A percentile compares a stretch with the other conserved stretches of the same genome.
phyloP scores from a whole-genome alignment of 345 rosid genomes.

The Brassica napus region Da-Ae NC_063436.1:4189501-4190000 shows the following conservation, averaged over 20 bases:
- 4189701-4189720: not conserved
- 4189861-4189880: not conserved
- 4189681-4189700: not conserved
- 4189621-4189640: constrained; percentile 28
- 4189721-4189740: constrained; percentile 24
- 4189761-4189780: too few species aligned
- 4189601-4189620: constrained; percentile 9
- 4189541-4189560: not conserved
- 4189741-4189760: not conserved
- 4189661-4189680: not conserved
- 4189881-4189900: too few species aligned
- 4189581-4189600: constrained; percentile 23
- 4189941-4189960: not conserved
- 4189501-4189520: not conserved
- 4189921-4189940: not conserved
- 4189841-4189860: constrained; percentile 25
- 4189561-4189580: constrained; percentile 26
- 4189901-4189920: too few species aligned
- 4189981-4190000: not conserved
- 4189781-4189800: not conserved
- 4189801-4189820: not conserved
- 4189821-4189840: constrained; percentile 7
- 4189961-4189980: not conserved
- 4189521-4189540: not conserved
- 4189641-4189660: constrained; percentile 7